Evolutionary conservation across 2,329 filamentous ascomycete species (phyloP).

Genomic region (Paradendryphiella salina): DNA sequence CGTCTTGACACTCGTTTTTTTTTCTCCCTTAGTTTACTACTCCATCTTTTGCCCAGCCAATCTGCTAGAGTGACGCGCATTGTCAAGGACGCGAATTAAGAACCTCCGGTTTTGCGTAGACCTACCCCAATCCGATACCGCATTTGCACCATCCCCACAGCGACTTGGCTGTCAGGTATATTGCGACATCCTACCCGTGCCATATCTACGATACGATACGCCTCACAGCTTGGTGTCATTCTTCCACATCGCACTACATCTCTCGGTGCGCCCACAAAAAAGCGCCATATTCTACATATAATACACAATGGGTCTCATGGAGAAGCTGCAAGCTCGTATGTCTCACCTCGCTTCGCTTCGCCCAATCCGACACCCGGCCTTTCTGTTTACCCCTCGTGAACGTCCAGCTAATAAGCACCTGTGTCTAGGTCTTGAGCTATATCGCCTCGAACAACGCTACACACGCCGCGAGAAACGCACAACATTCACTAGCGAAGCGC

Average conservation of each 20-base stretch:
- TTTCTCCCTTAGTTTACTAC: neutral
- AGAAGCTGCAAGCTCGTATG: conserved; percentile 49
- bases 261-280: conserved; percentile 9
- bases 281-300: conserved; percentile 9
- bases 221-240: conserved; percentile 13
- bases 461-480: conserved; percentile 87
- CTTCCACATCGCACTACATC: conserved; percentile 11
- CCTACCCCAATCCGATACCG: conserved; percentile 17
- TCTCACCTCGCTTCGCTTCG: conserved; percentile 10
- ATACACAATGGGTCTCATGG: conserved; percentile 45
- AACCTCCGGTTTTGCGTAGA: conserved; percentile 1
- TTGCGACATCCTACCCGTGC: conserved; percentile 11
- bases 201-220: conserved; percentile 23
- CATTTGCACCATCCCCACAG: conserved; percentile 30
- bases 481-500: conserved; percentile 83
- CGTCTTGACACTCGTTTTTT: conserved; percentile 6
- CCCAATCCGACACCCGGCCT: conserved; percentile 3
- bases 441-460: conserved; percentile 93
- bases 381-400: conserved; percentile 1
- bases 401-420: conserved; percentile 7
- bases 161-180: conserved; percentile 22
- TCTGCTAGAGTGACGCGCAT: neutral
- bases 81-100: neutral
- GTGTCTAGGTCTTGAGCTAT: conserved; percentile 75
- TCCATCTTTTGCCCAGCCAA: neutral